Conservation (phyloP, 2,329 filamentous ascomycete genomes). For the Colletotrichum chrysophilum region DNA sequence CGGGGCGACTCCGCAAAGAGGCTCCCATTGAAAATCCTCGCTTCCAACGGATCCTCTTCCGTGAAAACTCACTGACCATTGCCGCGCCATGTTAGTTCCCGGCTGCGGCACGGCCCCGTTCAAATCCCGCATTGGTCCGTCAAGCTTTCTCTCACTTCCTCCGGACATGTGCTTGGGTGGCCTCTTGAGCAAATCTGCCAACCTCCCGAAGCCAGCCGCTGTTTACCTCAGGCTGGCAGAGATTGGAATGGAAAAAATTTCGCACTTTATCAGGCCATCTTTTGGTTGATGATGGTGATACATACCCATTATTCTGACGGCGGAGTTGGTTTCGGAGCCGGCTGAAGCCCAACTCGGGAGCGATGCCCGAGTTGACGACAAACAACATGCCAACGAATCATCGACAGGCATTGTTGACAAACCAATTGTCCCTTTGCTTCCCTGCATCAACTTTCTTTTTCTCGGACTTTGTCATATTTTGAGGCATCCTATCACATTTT, state of each 20-base stretch:
- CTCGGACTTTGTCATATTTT: neutral
- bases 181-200: neutral
- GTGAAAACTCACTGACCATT: neutral
- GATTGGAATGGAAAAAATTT: neutral
- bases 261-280: neutral
- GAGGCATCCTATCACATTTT: neutral
- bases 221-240: neutral
- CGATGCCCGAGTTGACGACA: neutral
- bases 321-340: neutral
- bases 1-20: constrained; percentile 7
- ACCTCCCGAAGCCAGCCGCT: neutral
- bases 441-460: neutral
- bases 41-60: neutral
- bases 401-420: neutral
- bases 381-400: neutral
- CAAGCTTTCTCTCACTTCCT: neutral
- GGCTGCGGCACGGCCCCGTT: constrained; percentile 10
- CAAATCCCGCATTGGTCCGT: constrained; percentile 5
- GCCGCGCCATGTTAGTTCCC: constrained; percentile 7
- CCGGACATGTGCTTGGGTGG: neutral
- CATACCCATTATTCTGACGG: neutral
- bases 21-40: neutral
- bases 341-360: neutral
- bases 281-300: neutral
- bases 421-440: neutral